Evolutionary conservation across 441 rosid species (phyloP).

Genomic region (Arabidopsis lyrata): DNA sequence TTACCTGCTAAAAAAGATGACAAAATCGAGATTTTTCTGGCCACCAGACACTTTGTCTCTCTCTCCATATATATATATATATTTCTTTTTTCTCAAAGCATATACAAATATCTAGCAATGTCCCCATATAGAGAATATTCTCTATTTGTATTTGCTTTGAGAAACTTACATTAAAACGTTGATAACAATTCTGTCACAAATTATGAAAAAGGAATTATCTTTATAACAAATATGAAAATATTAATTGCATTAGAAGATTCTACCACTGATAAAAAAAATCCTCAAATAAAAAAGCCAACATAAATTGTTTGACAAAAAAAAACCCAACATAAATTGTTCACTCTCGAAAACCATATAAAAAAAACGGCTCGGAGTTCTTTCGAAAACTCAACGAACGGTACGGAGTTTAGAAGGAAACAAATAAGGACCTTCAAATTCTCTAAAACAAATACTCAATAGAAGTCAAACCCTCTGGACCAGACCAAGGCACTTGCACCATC

Average conservation of each 20-base stretch:
- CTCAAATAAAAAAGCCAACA: conserved; percentile 1
- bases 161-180: too few species aligned
- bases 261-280: background rate
- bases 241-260: conserved; percentile 14
- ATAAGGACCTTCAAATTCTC: conserved; percentile 21
- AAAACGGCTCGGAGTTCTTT: conserved; percentile 35
- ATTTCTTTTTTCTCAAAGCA: too few species aligned
- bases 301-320: background rate
- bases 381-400: background rate
- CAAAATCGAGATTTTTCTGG: conserved; percentile 37
- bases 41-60: conserved; percentile 46
- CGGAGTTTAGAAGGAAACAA: conserved; percentile 26
- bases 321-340: conserved; percentile 10
- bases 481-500: conserved; percentile 68
- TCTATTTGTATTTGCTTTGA: too few species aligned
- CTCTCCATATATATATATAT: conserved; percentile 45
- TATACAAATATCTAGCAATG: too few species aligned
- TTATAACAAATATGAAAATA: conserved; percentile 33
- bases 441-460: conserved; percentile 60
- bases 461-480: conserved; percentile 52
- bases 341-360: conserved; percentile 41
- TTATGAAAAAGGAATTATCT: background rate
- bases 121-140: too few species aligned
- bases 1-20: conserved; percentile 41
- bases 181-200: too few species aligned